Conservation (phyloP, 148 eudicot species). For the Rheum nobile region DNA sequence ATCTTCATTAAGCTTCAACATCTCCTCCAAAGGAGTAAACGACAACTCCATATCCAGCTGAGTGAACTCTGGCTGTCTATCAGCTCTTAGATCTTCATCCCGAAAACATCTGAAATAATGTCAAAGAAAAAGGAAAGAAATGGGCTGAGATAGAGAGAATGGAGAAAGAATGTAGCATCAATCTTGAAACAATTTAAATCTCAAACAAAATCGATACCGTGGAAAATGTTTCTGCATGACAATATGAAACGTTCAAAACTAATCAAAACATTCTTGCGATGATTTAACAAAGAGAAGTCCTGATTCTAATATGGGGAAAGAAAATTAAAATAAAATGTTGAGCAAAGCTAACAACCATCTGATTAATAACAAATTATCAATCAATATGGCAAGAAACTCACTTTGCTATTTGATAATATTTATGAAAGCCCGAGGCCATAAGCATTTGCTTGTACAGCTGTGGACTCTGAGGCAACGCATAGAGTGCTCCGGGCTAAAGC, state of each 20-base stretch:
- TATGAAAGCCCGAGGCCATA: constrained; percentile 90
- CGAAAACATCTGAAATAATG: constrained; percentile 67
- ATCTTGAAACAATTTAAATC: not conserved
- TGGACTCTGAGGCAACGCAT: constrained; percentile 99
- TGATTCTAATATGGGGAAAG: not conserved
- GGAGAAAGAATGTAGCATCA: not conserved
- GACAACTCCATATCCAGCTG: constrained; percentile 96
- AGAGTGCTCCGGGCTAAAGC: constrained; percentile 92
- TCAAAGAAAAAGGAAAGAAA: not conserved
- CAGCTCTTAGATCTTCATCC: constrained; percentile 97
- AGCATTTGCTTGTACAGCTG: constrained; percentile 98
- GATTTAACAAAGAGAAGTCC: not conserved
- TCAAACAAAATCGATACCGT: not conserved
- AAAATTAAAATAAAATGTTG: not conserved
- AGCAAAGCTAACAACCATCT: not conserved
- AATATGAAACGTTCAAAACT: not conserved
- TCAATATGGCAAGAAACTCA: constrained; percentile 9
- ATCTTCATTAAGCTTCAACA: constrained; percentile 92
- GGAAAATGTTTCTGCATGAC: not conserved
- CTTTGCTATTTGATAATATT: constrained; percentile 97
- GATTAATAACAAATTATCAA: not conserved
- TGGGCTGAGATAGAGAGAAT: not conserved
- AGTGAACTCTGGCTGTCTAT: constrained; percentile 97
- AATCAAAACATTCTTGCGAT: not conserved
- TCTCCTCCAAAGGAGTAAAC: constrained; percentile 84